phyloP scores from a whole-genome alignment of 2,329 filamentous ascomycete species.

The Aureobasidium sp. region DNA sequence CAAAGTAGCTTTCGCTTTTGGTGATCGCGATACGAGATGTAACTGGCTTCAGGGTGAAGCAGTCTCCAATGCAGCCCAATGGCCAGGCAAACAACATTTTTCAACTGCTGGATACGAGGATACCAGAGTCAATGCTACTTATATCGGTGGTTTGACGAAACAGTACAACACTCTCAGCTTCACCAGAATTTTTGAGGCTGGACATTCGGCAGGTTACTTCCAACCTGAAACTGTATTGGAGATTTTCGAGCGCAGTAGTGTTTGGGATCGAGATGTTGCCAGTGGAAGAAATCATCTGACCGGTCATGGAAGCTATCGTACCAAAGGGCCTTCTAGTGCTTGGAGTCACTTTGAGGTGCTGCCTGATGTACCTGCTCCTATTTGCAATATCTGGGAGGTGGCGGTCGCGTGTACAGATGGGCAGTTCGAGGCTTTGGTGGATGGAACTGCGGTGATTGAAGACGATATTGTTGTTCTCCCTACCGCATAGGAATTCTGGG shows the following conservation, averaged over 20 bases:
- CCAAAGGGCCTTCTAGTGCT: background rate
- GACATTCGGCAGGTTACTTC: conserved; percentile 53
- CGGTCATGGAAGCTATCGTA: background rate
- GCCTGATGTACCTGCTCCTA: background rate
- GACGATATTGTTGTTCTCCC: background rate
- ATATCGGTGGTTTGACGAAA: conserved; percentile 33
- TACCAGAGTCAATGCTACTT: conserved; percentile 31
- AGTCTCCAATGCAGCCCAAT: background rate
- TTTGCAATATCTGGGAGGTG: background rate
- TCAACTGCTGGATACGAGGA: conserved; percentile 24
- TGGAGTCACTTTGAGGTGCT: conserved; percentile 1
- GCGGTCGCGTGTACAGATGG: background rate
- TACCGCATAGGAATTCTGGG: background rate
- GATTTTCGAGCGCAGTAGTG: conserved; percentile 56
- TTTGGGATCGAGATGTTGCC: conserved; percentile 59
- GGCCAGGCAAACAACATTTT: background rate
- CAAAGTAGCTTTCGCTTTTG: conserved; percentile 75
- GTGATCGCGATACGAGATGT: conserved; percentile 55
- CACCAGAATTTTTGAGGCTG: conserved; percentile 37
- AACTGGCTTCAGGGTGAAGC: background rate
- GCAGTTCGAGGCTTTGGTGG: background rate
- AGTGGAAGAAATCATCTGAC: conserved; percentile 51
- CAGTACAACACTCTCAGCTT: conserved; percentile 39
- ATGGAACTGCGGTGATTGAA: background rate
- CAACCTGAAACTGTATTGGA: conserved; percentile 61